These are phyloP conservation scores for Pisolithus orientalis DNA, from an alignment of 768 basidiomycete species.

Conservation along the genomic window DNA sequence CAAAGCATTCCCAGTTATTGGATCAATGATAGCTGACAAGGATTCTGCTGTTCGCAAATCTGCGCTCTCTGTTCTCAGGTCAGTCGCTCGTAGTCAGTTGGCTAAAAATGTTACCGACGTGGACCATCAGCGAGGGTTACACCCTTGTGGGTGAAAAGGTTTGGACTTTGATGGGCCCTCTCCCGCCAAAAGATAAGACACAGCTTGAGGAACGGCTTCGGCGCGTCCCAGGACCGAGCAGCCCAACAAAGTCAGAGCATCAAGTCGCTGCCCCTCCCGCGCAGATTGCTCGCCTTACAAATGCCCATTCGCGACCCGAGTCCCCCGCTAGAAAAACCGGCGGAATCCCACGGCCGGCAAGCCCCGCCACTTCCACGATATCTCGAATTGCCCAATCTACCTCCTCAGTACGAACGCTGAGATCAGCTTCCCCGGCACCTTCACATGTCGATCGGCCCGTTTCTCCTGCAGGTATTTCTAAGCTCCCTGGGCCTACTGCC, in stretches of 20 bases:
- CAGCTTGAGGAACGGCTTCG: conserved; percentile 87
- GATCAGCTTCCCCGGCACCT: conserved; percentile 33
- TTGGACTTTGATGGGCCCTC: conserved; percentile 68
- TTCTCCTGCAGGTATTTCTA: conserved; percentile 45
- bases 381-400: conserved; percentile 40
- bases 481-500: conserved; percentile 31
- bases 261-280: conserved; percentile 38
- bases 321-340: conserved; percentile 40
- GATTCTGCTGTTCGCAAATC: conserved; percentile 87
- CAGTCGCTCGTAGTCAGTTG: conserved; percentile 17
- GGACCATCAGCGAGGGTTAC: conserved; percentile 63
- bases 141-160: conserved; percentile 79
- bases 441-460: conserved; percentile 36
- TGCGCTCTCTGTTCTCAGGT: conserved; percentile 78
- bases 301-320: conserved; percentile 39
- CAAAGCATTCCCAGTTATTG: conserved; percentile 75
- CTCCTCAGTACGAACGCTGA: conserved; percentile 32
- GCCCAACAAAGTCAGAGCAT: conserved; percentile 33
- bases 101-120: conserved; percentile 5
- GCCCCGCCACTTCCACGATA: conserved; percentile 35
- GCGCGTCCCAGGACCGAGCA: conserved; percentile 65
- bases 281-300: conserved; percentile 50
- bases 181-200: conserved; percentile 84
- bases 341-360: conserved; percentile 42
- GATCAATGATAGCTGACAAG: conserved; percentile 79